Percentiles rank a stretch among this genome's conserved stretches.
phyloP scores from a whole-genome alignment of 2,329 filamentous ascomycete genomes.

The Penicillium sp. region DNA sequence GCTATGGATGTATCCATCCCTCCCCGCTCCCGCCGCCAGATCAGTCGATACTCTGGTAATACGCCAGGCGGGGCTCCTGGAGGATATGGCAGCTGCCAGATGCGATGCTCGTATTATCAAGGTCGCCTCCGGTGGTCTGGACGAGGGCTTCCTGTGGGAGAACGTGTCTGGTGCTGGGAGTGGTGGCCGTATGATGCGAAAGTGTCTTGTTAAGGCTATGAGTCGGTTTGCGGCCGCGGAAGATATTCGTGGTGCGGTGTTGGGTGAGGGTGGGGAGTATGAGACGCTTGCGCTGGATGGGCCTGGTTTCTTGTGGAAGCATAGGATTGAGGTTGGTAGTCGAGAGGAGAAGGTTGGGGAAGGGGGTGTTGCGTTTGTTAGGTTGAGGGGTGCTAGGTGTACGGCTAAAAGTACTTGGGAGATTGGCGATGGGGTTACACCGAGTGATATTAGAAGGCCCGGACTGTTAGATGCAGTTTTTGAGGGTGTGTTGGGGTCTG shows the following conservation, averaged over 20 bases:
- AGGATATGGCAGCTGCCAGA: conserved; percentile 74
- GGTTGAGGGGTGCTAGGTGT: conserved; percentile 58
- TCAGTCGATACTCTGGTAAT: conserved; percentile 12
- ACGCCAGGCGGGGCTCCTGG: conserved; percentile 55
- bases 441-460: conserved; percentile 51
- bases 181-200: conserved; percentile 38
- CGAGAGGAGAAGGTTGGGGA: conserved; percentile 61
- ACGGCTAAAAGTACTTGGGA: conserved; percentile 40
- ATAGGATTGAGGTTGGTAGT: conserved; percentile 62
- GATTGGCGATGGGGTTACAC: conserved; percentile 22
- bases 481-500: conserved; percentile 34
- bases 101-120: conserved; percentile 93
- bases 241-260: conserved; percentile 64
- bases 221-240: conserved; percentile 58
- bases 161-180: conserved; percentile 61
- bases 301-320: conserved; percentile 69
- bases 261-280: conserved; percentile 95
- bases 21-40: conserved; percentile 53
- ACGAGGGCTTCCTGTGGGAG: conserved; percentile 75
- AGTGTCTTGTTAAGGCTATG: conserved; percentile 49
- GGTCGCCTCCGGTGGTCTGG: conserved; percentile 85
- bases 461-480: conserved; percentile 66
- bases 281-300: conserved; percentile 88
- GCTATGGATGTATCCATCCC: conserved; percentile 83
- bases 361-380: conserved; percentile 74